Percentiles rank a stretch among this genome's conserved stretches.
Conservation (phyloP, 108 stramenopile species). For the Mayamaea pseudoterrestris region DNA sequence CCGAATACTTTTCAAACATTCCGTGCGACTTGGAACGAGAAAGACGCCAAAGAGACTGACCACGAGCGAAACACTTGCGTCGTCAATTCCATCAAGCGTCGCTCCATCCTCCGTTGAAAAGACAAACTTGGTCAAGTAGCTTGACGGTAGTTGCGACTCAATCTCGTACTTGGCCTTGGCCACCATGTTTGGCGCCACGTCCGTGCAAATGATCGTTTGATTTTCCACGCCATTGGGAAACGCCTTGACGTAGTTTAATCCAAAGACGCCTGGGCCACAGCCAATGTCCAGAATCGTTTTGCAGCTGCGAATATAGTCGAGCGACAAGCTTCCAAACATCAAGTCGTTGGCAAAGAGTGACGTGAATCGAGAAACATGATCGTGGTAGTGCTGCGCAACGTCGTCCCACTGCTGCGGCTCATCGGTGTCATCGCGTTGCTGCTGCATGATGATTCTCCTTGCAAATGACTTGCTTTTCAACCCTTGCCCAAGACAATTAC, state of each 20-base stretch:
- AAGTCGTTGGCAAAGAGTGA: too few relatives aligned
- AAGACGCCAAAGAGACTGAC: conserved; percentile 15
- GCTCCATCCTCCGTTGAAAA: conserved; percentile 15
- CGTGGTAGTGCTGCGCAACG: too few relatives aligned
- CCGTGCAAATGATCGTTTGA: conserved; percentile 6
- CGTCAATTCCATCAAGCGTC: conserved; percentile 6
- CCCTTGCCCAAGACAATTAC: too few relatives aligned
- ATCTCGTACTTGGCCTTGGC: neutral
- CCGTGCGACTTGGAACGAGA: conserved; percentile 8
- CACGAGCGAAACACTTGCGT: conserved; percentile 3
- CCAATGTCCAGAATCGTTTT: conserved; percentile 16
- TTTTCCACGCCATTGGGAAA: conserved; percentile 8
- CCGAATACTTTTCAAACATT: neutral
- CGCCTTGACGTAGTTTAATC: conserved; percentile 4
- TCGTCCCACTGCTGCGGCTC: too few relatives aligned
- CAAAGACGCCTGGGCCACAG: conserved; percentile 9
- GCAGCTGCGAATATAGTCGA: conserved; percentile 6
- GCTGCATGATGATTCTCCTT: too few relatives aligned
- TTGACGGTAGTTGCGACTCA: neutral
- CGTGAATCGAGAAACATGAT: too few relatives aligned
- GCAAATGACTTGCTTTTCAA: too few relatives aligned
- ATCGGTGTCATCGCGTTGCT: too few relatives aligned
- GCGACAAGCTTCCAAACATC: conserved; percentile 1
- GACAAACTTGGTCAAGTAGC: conserved; percentile 7
- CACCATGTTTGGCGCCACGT: neutral